Evolutionary conservation across 345 rosid species (phyloP), one percentile per base, ranked within the genome.

Genomic region (Hibiscus syriacus): DNA sequence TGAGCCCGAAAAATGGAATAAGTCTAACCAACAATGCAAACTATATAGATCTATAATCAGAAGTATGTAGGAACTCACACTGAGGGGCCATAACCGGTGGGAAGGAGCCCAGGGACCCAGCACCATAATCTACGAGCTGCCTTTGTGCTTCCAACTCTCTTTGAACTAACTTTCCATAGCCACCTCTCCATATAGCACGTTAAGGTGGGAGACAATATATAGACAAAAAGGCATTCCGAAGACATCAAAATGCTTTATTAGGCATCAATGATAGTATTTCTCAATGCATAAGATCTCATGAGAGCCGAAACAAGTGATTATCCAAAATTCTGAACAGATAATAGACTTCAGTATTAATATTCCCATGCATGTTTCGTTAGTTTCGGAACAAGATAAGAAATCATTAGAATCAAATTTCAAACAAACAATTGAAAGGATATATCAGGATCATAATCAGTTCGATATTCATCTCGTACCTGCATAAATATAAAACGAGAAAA

Each of bases 401-500:
- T 6, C 39, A 39, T 1, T 2, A 39, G 17, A 48, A 39, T 62
- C 5, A 62, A 12, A 23, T 62, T 22, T 10, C 19, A 39, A 22
- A 55, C 23, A 26, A 12, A 22, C 27, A 27, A 38, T 26, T 3
- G 36, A 84, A 88, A 87, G 99, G 99, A 94, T 94, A n/a, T n/a
- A 94, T 94, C 97, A 83, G 99, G 99, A 89, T 94, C 99, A 64
- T 90, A 94, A 78, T 94, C 97, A 30, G 99, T 94, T 66, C 99
- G 96, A 74, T 89, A 94, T 68, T 94, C 99, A 85, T 94, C 99
- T 49, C 99, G 89, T 38, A 94, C 99, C 99, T 93, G 91, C 22
- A 73, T 38, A 50, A 70, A 57, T 16, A 66, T 17, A 66, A 12
- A 27, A 27, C 7, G 27, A 74, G 48, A 43, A 59, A 66, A 13